Conservation (phyloP, 139 green algal genomes). For the Zygnema cylindricum region DNA sequence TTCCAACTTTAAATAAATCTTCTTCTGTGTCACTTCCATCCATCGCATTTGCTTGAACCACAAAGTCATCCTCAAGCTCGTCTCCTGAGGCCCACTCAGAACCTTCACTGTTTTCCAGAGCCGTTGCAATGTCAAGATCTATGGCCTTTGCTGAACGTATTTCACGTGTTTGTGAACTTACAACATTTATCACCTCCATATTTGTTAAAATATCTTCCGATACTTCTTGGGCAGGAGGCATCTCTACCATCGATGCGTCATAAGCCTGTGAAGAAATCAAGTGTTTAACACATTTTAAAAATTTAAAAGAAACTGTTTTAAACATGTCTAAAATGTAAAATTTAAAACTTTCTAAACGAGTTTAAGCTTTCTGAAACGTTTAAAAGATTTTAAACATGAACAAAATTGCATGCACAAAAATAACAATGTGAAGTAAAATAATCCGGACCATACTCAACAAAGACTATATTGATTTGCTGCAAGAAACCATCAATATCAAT, state of each 20-base stretch:
- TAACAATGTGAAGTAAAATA: too few species aligned
- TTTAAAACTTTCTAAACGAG: too few species aligned
- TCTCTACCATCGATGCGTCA: constrained; percentile 27
- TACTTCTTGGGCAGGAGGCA: background rate
- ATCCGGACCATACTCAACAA: too few species aligned
- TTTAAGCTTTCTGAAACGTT: too few species aligned
- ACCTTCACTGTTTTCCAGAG: constrained; percentile 52
- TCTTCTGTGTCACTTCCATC: constrained; percentile 23
- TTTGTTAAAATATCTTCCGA: background rate
- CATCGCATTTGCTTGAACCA: constrained; percentile 47
- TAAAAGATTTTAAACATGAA: too few species aligned
- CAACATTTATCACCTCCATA: constrained; percentile 11
- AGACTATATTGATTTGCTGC: too few species aligned
- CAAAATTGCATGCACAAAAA: too few species aligned
- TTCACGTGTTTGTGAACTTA: constrained; percentile 44
- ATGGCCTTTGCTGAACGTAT: constrained; percentile 5
- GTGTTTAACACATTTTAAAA: too few species aligned
- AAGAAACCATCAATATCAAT: too few species aligned
- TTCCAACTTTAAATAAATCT: constrained; percentile 4
- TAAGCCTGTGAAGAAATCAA: constrained; percentile 40
- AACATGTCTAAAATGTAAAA: too few species aligned
- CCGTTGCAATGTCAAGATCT: constrained; percentile 44
- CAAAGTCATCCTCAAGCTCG: constrained; percentile 65
- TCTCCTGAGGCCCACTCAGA: constrained; percentile 64
- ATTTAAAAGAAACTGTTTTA: too few species aligned